Evolutionary conservation across 306 rosid genomes (phyloP), one percentile per base, ranked within the genome.

Genomic region (Dryas alaskensis): DNA sequence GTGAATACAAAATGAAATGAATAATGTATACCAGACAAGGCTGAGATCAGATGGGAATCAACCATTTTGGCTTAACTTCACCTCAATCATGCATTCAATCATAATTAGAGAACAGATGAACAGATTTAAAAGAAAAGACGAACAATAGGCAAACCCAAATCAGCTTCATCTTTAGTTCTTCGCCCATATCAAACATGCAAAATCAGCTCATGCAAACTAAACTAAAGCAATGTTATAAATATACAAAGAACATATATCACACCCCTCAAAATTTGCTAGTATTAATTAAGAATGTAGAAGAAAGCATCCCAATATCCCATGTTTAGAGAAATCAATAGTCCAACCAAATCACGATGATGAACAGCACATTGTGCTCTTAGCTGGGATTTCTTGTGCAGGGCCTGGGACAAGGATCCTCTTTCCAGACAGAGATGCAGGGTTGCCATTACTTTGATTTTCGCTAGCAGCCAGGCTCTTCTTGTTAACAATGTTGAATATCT

Each of bases 401-500:
- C 96, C 98, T 0, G 97, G 93, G 68, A 93, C 65, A 47, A 93
- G 37, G 74, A 93, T 89, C 89, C 87, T 90, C 89, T 90, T 87
- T 40, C 98, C 98, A 7, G 87, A 44, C 37, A 93, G 84, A 46
- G 89, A 61, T 40, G 98, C 85, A 0, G 92, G 79, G 79, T 85
- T 86, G 10, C 92, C 98, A 72, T 87, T 87, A 70, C 88, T 90
- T 65, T 87, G 92, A 73, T 59, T 82, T 77, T 87, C 97, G 48
- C 67, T 83, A 3, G 98, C 97, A 44, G 89, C 74, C 46, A 93
- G 74, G 81, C 10, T 89, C 81, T 90, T 91, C 88, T 74, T 90
- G 88, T 86, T 93, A 75, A 90, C 84, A 58, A 87, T 87, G 81
- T 87, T 90, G 92, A 90, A 93, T 66, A 93, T 90, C 86, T 93